Evolutionary conservation across 208 protist species (phyloP), one percentile per base, ranked within the genome.

Genomic region (Acanthamoeba castellanii): DNA sequence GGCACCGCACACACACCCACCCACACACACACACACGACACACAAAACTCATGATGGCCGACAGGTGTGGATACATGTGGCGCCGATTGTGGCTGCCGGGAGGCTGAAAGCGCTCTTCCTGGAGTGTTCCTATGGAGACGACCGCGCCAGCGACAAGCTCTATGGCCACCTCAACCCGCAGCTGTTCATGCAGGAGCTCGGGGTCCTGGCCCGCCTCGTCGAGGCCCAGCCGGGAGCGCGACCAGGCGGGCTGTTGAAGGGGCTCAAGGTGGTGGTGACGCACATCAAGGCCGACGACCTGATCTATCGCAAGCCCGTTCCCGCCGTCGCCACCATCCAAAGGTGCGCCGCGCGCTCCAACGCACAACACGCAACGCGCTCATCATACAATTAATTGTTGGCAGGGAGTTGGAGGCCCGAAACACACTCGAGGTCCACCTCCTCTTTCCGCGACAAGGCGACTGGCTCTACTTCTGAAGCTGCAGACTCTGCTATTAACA

Each of bases 391-490:
- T 59, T 59, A 3, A 5, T 11, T 16, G 61, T 30, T 2, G 3
- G 4, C 70, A 81, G 70, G 32, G 27, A 81, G 22, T 25, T 81
- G 11, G 37, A 34, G n/a, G 70, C 27, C 27, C 70, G 32, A 50
- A 81, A 81, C 32, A 9, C 70, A 14, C 20, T 25, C 7, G 32
- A n/a, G 32, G 30, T 81, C n/a, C 32, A 81, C 16, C 70, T 81
- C 16, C 14, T 81, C 34, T 81, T 81, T 9, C 70, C 70, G 1
- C 30, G 37, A 6, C 70, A 81, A 22, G 70, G 70, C 37, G 70
- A 81, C n/a, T 81, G 70, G 70, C 30, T 81, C 70, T 81, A 81
- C 70, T 81, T 81, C 34, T 81, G 70, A 81, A 13, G 18, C 59
- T 20, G n/a, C n/a, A n/a, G n/a, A n/a, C n/a, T n/a, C n/a, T n/a